Evolutionary conservation across 2,329 filamentous ascomycete species (phyloP), one percentile per base, ranked within the genome.

Genomic region (Tolypocladium nubicola): DNA sequence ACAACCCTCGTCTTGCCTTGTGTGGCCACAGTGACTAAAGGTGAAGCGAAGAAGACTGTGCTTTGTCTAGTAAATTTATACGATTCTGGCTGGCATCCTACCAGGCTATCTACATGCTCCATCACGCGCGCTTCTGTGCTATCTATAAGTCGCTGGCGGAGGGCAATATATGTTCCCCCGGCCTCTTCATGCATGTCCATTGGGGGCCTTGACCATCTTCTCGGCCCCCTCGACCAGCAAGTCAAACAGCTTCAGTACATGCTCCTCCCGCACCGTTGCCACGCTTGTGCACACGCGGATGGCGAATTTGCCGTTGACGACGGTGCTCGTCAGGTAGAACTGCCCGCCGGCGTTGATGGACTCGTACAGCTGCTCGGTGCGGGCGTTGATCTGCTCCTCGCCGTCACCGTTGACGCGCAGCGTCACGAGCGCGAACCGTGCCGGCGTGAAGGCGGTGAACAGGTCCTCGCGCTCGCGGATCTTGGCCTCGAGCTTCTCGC

Each of bases 271-370:
- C 45, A 82, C 76, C 30, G 81, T 75, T 64, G 88, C 89, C n/a
- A 68, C 70, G 0, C 82, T 86, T 57, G 89, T 90, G 26, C 93
- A 87, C 41, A 97, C 83, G 0, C 93, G 79, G 60, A 97, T 95
- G 1, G 88, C 86, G 70, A 90, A 90, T 23, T 84, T 77, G 1
- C 84, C 88, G 10, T 82, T 83, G 14, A 96, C 79, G 5, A 90
- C 81, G 1, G 86, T 88, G 47, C 85, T 87, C 0, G 91, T 97
- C 30, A 97, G 75, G 71, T 90, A 97, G 57, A 96, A 88, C 70
- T 90, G 84, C 1, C 90, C 90, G 9, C 81, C 76, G 3, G 77
- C 76, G 65, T 95, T 93, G 35, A 96, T 80, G 30, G 76, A 71
- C 65, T 94, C 88, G 65, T 89, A 93, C 14, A 96, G 82, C 57